Conservation (phyloP, 2,329 filamentous ascomycete species). For the Beauveria varroae region DNA sequence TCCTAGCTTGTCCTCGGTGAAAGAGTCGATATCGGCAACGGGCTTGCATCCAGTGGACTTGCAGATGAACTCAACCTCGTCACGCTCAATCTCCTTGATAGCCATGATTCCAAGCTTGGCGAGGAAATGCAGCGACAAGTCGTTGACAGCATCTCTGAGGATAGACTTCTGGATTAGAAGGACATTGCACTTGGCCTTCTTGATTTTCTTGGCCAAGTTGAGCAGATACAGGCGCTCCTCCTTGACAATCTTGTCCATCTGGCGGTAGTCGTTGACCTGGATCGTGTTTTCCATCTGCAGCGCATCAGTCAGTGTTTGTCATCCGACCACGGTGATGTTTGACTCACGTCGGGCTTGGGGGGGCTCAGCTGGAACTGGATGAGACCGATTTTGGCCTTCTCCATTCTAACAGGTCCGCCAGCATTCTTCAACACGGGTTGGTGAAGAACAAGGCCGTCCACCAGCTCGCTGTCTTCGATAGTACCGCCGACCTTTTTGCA, state of each 20-base stretch:
- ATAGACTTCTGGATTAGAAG: constrained; percentile 98
- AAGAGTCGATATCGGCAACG: constrained; percentile 95
- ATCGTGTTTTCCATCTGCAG: constrained; percentile 96
- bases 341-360: constrained; percentile 84
- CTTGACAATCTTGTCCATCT: constrained; percentile 99
- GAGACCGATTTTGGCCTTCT: constrained; percentile 93
- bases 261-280: constrained; percentile 96
- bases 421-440: constrained; percentile 92
- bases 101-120: constrained; percentile 93
- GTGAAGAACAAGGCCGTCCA: constrained; percentile 87
- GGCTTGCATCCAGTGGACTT: constrained; percentile 99
- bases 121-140: constrained; percentile 93
- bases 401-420: constrained; percentile 83
- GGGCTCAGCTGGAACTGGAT: constrained; percentile 99
- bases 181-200: constrained; percentile 99
- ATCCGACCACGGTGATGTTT: not conserved
- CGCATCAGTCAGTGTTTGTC: constrained; percentile 16
- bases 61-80: constrained; percentile 99
- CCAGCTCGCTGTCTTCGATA: constrained; percentile 96
- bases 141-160: constrained; percentile 93
- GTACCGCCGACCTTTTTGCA: constrained; percentile 97
- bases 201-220: constrained; percentile 99
- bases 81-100: constrained; percentile 96
- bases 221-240: constrained; percentile 96
- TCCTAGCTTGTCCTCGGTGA: constrained; percentile 96